Evolutionary conservation across 768 basidiomycete genomes (phyloP), one percentile per base, ranked within the genome.

Genomic region (Rhodocollybia butyracea): DNA sequence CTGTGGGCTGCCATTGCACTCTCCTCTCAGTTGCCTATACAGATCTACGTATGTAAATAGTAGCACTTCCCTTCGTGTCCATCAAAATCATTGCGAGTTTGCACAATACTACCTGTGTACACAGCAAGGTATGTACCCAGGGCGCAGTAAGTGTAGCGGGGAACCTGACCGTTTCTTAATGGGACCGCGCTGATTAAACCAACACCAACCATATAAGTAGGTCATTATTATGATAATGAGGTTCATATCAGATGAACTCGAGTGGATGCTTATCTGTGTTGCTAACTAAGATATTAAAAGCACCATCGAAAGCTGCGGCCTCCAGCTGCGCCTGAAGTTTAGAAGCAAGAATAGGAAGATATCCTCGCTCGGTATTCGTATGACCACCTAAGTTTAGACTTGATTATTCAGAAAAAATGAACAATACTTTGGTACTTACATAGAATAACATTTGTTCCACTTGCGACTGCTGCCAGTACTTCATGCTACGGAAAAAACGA

Each of bases 331-430:
- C 60, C 57, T 68, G 65, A 58, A 98, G 75, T 70, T 83, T 86
- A 12, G 74, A 69, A 36, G 86, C 85, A 30, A 98, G 80, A 22
- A 83, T 73, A 17, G 86, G 82, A 53, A 98, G 86, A 72, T 92
- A 98, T 0, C 93, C 93, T 30, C 95, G 89, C 73, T 98, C 96
- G 41, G 95, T 95, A 71, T 94, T 94, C 15, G 92, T 89, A 71
- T 98, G 96, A 17, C 91, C 91, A 66, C 89, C 90, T 91, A 60
- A 36, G 41, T 17, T n/a, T 13, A 15, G 8, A 36, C 17, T 24
- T 12, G 24, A 24, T 30, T 5, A 29, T 6, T 34, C 43, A 15
- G 19, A 26, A 38, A 31, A 47, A 57, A 15, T 19, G 27, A 36
- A 34, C 30, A 50, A 30, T 40, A 21, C 27, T 30, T 27, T 22